Evolutionary conservation across 257 asterid genomes (phyloP), one percentile per base, ranked within the genome.

Genomic region (Marsdenia floribunda): DNA sequence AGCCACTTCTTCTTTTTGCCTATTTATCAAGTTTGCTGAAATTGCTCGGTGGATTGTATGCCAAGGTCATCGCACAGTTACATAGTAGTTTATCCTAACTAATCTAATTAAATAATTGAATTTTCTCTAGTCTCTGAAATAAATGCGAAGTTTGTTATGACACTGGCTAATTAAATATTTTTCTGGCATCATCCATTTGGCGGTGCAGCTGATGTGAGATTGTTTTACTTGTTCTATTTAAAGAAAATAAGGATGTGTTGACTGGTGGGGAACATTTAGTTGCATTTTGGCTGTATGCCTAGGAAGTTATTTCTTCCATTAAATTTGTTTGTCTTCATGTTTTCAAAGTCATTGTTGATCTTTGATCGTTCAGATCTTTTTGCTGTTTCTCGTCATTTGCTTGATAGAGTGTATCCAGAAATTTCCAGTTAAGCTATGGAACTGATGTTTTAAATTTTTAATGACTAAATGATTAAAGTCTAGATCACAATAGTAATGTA

Each of bases 231-330:
- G 76, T 74, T 82, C 65, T 76, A 76, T 76, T 86, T 78, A 81
- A 73, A 63, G 76, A 46, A 76, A 64, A 63, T 46, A 72, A 50
- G 78, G 75, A 77, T 80, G 75, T 73, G 80, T 72, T 47, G 65
- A 73, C 29, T 22, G 58, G 29, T 59, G 71, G 70, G 71, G 80
- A 71, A 61, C 77, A 75, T 69, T 73, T 83, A 74, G 76, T 79
- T 81, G 86, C 72, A 60, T 72, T 78, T 77, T 81, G 81, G 82
- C 80, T 61, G 68, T 76, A 71, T 77, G 60, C 75, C 78, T 24
- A 75, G 55, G 50, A 73, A n/a, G 72, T 81, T 58, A 67, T 70
- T 73, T 16, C 44, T 54, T 21, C 64, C 72, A 68, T 57, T 57
- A 60, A 10, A 16, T 53, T 75, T 49, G 60, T 57, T 46, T 24